phyloP scores from a whole-genome alignment of 495 filamentous ascomycete species.

The Pseudevernia furfuracea region DNA sequence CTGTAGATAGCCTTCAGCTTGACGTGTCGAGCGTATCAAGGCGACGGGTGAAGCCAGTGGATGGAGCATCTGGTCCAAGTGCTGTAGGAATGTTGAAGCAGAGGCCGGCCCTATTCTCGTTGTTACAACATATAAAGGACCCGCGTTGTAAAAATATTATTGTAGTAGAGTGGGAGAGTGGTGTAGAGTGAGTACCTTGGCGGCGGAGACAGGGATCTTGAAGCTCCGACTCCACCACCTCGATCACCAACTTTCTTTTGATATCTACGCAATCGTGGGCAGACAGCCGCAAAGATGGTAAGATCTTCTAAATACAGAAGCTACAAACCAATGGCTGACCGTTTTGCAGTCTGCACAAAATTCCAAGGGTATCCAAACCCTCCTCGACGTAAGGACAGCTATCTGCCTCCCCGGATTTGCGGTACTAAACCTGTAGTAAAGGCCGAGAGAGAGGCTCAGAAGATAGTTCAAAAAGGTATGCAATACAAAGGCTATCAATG shows the following conservation, averaged over 20 bases:
- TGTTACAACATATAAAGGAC: too few relatives aligned
- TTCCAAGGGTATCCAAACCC: constrained; percentile 93
- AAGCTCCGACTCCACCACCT: constrained; percentile 8
- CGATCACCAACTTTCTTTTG: not conserved
- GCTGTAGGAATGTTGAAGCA: too few relatives aligned
- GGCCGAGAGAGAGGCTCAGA: constrained; percentile 98
- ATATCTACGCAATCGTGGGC: not conserved
- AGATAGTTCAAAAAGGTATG: constrained; percentile 95
- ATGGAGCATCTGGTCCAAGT: too few relatives aligned
- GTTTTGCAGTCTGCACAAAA: constrained; percentile 81
- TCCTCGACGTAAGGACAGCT: constrained; percentile 76
- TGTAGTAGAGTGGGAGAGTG: too few relatives aligned
- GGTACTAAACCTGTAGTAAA: constrained; percentile 38
- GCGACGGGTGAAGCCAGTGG: too few relatives aligned
- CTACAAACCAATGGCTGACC: not conserved
- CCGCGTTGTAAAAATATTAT: too few relatives aligned
- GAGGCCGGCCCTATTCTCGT: too few relatives aligned
- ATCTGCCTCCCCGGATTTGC: constrained; percentile 6
- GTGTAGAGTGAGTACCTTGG: too few relatives aligned
- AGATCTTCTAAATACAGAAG: not conserved
- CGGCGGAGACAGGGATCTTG: constrained; percentile 11
- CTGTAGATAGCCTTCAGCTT: too few relatives aligned
- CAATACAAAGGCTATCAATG: constrained; percentile 3
- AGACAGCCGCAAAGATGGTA: constrained; percentile 16
- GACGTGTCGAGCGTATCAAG: too few relatives aligned